Evolutionary conservation across 1,284 basidiomycete species (phyloP).

Genomic region (Exobasidium rhododendri): DNA sequence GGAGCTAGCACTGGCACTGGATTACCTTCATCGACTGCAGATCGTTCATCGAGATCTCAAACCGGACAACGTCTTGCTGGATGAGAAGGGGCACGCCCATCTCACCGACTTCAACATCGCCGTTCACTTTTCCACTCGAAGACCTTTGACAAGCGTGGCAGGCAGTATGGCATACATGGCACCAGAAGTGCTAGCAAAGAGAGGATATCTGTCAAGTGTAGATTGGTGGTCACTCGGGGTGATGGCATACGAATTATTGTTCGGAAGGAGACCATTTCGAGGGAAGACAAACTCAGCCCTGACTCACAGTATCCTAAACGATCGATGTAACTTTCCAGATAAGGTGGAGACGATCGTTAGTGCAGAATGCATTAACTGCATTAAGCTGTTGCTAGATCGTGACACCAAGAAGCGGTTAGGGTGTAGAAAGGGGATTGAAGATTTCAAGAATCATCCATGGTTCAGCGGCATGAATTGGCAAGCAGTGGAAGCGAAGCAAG

Average conservation of each 20-base stretch:
- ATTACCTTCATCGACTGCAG: conserved; percentile 82
- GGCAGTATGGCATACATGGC: conserved; percentile 93
- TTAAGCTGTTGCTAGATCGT: conserved; percentile 66
- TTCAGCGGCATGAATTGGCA: conserved; percentile 83
- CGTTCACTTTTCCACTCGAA: conserved; percentile 85
- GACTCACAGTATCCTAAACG: conserved; percentile 46
- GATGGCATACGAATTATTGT: conserved; percentile 44
- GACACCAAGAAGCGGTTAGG: conserved; percentile 77
- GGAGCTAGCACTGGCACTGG: conserved; percentile 77
- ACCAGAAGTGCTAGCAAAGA: conserved; percentile 46
- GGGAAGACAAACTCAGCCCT: conserved; percentile 48
- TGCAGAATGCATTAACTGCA: conserved; percentile 35
- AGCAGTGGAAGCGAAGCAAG: conserved; percentile 69
- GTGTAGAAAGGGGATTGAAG: conserved; percentile 67
- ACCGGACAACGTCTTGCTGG: conserved; percentile 92
- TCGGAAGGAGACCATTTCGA: conserved; percentile 43
- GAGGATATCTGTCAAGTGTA: conserved; percentile 43
- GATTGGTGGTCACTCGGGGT: conserved; percentile 51
- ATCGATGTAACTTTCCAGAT: conserved; percentile 43
- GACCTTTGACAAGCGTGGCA: conserved; percentile 79
- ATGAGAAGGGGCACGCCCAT: conserved; percentile 87
- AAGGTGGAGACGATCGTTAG: conserved; percentile 44
- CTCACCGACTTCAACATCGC: conserved; percentile 98
- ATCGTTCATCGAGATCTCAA: conserved; percentile 74
- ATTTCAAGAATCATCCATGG: conserved; percentile 76